phyloP scores from a whole-genome alignment of 768 basidiomycete genomes.

The Termitomyces sp. region DNA sequence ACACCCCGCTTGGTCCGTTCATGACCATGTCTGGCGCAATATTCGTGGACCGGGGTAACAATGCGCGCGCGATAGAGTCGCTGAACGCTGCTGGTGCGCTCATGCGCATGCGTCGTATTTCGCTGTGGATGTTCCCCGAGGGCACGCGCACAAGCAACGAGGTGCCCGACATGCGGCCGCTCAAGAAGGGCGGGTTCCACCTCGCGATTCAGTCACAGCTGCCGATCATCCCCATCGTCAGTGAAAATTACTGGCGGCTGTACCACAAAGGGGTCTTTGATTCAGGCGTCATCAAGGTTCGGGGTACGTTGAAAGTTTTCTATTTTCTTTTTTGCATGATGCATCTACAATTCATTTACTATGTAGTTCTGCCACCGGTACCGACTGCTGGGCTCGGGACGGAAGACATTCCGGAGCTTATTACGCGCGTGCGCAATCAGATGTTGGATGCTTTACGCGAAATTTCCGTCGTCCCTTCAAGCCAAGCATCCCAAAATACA shows the following conservation, averaged over 20 bases:
- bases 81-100: conserved; percentile 70
- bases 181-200: conserved; percentile 99
- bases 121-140: conserved; percentile 95
- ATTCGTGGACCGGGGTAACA: conserved; percentile 87
- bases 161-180: conserved; percentile 64
- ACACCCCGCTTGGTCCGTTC: conserved; percentile 85
- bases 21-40: conserved; percentile 87
- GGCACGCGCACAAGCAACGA: conserved; percentile 79
- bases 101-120: conserved; percentile 66
- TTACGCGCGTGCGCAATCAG: conserved; percentile 58
- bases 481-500: conserved; percentile 1
- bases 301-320: conserved; percentile 47
- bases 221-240: conserved; percentile 87
- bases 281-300: conserved; percentile 70
- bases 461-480: conserved; percentile 53
- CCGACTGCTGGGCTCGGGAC: conserved; percentile 64
- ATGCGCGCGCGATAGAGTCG: conserved; percentile 63
- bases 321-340: not conserved
- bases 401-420: conserved; percentile 65
- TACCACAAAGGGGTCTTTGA: conserved; percentile 78
- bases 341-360: not conserved
- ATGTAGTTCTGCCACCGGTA: conserved; percentile 84
- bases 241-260: conserved; percentile 88
- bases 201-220: conserved; percentile 87
- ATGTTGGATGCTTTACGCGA: conserved; percentile 79